Percentiles rank a stretch among this genome's conserved stretches.
phyloP scores from a whole-genome alignment of 805 yeast genomes.

The Lipomyces kockii region DNA sequence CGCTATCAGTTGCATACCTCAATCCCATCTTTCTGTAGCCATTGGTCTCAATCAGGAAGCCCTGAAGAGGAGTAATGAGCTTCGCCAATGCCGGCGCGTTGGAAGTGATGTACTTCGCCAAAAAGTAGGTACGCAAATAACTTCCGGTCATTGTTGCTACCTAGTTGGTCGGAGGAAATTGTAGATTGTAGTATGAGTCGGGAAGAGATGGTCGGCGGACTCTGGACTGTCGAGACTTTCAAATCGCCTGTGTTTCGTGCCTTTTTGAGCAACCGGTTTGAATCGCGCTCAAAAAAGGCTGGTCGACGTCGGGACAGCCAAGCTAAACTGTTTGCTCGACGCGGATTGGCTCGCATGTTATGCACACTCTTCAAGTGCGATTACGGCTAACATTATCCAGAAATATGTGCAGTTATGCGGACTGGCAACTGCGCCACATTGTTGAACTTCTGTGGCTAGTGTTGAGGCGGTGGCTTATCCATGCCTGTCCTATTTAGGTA shows the following conservation, averaged over 20 bases:
- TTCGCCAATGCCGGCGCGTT: conserved; percentile 73
- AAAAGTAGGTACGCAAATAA: conserved; percentile 27
- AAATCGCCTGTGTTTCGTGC: too few species aligned
- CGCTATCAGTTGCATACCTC: conserved; percentile 44
- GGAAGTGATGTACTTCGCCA: conserved; percentile 25
- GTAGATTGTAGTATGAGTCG: background rate
- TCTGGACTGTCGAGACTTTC: too few species aligned
- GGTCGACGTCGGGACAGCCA: background rate
- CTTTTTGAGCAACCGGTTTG: too few species aligned
- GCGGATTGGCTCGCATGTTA: conserved; percentile 2
- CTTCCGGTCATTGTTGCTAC: conserved; percentile 31
- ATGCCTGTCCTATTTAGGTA: background rate
- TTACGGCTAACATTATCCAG: background rate
- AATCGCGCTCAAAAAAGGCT: background rate
- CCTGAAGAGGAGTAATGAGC: conserved; percentile 78
- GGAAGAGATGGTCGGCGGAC: background rate
- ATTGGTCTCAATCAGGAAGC: conserved; percentile 69
- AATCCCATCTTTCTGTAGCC: conserved; percentile 97
- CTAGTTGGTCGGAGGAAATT: background rate
- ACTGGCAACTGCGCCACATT: too few species aligned
- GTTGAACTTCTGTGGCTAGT: background rate
- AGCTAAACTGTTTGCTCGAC: conserved; percentile 2
- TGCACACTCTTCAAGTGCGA: background rate
- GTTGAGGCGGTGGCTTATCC: background rate
- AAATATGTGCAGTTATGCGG: background rate